A percentile compares a stretch with the other conserved stretches of the same genome.
Conservation (phyloP, 805 yeast species). For the Tetrapisispora namnaoensis region DNA sequence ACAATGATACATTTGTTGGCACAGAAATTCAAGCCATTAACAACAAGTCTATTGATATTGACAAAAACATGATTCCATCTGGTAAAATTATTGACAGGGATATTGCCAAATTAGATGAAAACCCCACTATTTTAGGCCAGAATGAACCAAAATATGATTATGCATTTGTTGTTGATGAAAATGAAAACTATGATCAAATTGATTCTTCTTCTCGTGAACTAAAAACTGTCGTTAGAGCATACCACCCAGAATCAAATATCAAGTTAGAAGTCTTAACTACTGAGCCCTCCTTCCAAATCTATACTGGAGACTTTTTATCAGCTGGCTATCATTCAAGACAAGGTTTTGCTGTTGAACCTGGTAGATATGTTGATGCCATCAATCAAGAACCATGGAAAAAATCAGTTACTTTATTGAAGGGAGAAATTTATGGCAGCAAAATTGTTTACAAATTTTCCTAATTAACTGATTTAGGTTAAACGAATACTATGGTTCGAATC, state of each 20-base stretch:
- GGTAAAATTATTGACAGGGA: constrained; percentile 32
- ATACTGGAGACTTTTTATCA: constrained; percentile 47
- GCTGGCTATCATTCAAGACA: constrained; percentile 32
- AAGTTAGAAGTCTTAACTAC: constrained; percentile 41
- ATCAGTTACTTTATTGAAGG: constrained; percentile 41
- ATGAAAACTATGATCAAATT: constrained; percentile 8
- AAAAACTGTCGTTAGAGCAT: constrained; percentile 34
- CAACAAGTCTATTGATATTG: constrained; percentile 35
- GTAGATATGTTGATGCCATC: constrained; percentile 48
- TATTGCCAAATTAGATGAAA: constrained; percentile 19
- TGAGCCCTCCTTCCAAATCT: constrained; percentile 58
- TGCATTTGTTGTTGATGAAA: constrained; percentile 35
- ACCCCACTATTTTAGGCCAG: constrained; percentile 22
- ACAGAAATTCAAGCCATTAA: constrained; percentile 33
- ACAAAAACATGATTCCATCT: constrained; percentile 33
- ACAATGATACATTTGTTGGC: constrained; percentile 27
- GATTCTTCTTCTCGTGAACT: constrained; percentile 39
- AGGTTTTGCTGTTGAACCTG: constrained; percentile 57
- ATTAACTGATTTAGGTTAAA: background rate
- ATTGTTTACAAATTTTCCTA: constrained; percentile 21
- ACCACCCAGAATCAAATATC: constrained; percentile 36
- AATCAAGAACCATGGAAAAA: constrained; percentile 37
- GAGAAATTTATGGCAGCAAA: constrained; percentile 44
- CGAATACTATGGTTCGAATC: background rate
- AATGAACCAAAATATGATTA: constrained; percentile 35